Percentiles rank a stretch among this genome's conserved stretches.
Conservation (phyloP, 202 grass and related monocot genomes). For the Eragrostis tef region DNA sequence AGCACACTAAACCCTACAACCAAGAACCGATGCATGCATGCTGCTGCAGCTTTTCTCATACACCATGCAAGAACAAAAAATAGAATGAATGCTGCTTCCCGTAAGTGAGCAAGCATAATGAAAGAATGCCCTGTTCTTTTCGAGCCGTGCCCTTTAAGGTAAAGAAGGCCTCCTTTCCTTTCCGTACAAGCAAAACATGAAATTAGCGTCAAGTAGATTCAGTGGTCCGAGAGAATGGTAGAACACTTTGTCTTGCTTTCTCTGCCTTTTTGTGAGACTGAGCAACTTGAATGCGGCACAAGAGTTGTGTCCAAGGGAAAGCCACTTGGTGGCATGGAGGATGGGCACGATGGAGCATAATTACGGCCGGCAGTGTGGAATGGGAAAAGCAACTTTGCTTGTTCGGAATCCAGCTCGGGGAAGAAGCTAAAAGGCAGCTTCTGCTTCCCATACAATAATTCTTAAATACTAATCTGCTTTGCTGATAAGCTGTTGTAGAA, state of each 20-base stretch:
- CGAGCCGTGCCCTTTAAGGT: slow-evolving; percentile 13
- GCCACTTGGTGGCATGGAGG: neutral
- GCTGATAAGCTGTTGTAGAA: no score
- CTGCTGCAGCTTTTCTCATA: neutral
- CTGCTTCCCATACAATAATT: no score
- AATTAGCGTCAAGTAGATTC: slow-evolving; percentile 1
- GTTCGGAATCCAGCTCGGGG: neutral
- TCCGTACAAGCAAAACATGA: slow-evolving; percentile 46
- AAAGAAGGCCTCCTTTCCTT: slow-evolving; percentile 43
- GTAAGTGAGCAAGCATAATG: slow-evolving; percentile 31
- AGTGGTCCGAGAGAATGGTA: slow-evolving; percentile 11
- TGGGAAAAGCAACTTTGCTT: neutral
- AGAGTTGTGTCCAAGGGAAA: neutral
- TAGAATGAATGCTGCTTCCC: slow-evolving; percentile 16
- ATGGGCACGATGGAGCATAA: neutral
- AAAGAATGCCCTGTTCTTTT: neutral
- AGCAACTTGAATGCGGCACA: neutral
- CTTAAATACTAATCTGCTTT: no score
- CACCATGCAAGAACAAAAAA: neutral
- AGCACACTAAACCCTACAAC: neutral
- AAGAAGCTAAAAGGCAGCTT: neutral
- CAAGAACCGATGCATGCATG: slow-evolving; percentile 5
- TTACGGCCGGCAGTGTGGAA: neutral
- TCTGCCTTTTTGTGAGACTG: neutral
- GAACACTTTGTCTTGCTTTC: slow-evolving; percentile 25